Conservation (phyloP, 441 rosid species). For the Syzygium syzygioides region DNA sequence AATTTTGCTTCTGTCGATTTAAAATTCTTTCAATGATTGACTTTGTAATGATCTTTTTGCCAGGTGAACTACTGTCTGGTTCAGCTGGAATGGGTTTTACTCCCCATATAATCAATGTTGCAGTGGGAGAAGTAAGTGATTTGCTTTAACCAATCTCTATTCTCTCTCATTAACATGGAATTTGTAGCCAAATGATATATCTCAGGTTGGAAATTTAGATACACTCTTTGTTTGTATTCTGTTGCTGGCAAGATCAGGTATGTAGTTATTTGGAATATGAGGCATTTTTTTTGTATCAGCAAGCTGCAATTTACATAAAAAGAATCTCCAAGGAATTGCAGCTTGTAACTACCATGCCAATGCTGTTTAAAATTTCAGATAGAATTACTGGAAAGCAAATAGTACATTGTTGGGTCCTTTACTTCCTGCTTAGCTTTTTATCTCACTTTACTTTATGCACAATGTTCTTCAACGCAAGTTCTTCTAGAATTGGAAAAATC, state of each 20-base stretch:
- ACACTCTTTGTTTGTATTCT: not conserved
- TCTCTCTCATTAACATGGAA: not conserved
- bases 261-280: not conserved
- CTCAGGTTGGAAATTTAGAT: not conserved
- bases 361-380: not conserved
- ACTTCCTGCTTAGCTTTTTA: not conserved
- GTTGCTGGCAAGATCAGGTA: not conserved
- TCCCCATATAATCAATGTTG: constrained; percentile 77
- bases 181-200: not conserved
- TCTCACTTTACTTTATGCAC: not conserved
- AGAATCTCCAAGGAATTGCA: not conserved
- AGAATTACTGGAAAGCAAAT: not conserved
- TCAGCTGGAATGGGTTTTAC: constrained; percentile 91
- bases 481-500: not conserved
- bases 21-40: not conserved
- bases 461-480: not conserved
- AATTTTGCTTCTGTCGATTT: not conserved
- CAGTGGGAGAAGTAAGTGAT: constrained; percentile 77
- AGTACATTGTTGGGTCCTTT: not conserved
- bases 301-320: not conserved
- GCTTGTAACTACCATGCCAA: not conserved
- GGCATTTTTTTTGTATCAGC: not conserved
- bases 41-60: constrained; percentile 23
- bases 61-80: constrained; percentile 76
- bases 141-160: constrained; percentile 6